A percentile compares a stretch with the other conserved stretches of the same genome.
These are phyloP conservation scores for Dicorynia guianensis DNA, from an alignment of 306 rosid genomes.

Conservation along the genomic window DNA sequence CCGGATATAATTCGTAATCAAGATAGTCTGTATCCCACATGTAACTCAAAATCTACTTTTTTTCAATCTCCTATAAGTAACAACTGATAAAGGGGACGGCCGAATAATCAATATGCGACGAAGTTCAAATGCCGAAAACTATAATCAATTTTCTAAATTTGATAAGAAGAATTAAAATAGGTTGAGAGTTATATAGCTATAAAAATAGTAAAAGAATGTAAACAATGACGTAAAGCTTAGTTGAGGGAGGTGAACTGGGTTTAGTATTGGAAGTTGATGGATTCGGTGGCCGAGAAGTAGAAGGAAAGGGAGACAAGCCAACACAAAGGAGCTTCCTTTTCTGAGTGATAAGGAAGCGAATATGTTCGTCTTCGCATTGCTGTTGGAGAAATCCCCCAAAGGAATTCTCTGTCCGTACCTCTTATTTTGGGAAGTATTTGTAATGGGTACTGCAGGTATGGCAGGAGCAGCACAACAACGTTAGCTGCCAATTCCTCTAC, in stretches of 20 bases:
- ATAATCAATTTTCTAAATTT: constrained; percentile 1
- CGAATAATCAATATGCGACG: not conserved
- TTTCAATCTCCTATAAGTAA: not conserved
- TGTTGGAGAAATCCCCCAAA: constrained; percentile 13
- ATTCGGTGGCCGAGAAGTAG: constrained; percentile 49
- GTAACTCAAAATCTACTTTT: not conserved
- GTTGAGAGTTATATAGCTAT: not conserved
- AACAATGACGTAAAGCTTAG: constrained; percentile 88
- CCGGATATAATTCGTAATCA: constrained; percentile 5
- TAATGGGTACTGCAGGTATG: not conserved
- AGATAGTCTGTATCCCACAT: not conserved
- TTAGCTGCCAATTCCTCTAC: constrained; percentile 38
- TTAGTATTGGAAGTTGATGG: not conserved
- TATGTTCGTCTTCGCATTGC: constrained; percentile 16
- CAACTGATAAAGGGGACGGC: not conserved
- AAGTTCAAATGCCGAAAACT: constrained; percentile 25
- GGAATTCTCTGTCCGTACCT: constrained; percentile 25
- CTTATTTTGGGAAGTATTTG: constrained; percentile 15
- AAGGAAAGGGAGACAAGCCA: constrained; percentile 52
- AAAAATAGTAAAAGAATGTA: constrained; percentile 39
- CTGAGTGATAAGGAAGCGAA: constrained; percentile 42
- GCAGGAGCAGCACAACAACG: constrained; percentile 18
- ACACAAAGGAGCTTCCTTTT: constrained; percentile 33
- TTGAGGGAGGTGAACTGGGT: constrained; percentile 47
- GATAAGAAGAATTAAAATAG: not conserved